These are phyloP conservation scores for Bromus sterilis DNA, from an alignment of 176 grass and related monocot species.

Conservation along the genomic window DNA sequence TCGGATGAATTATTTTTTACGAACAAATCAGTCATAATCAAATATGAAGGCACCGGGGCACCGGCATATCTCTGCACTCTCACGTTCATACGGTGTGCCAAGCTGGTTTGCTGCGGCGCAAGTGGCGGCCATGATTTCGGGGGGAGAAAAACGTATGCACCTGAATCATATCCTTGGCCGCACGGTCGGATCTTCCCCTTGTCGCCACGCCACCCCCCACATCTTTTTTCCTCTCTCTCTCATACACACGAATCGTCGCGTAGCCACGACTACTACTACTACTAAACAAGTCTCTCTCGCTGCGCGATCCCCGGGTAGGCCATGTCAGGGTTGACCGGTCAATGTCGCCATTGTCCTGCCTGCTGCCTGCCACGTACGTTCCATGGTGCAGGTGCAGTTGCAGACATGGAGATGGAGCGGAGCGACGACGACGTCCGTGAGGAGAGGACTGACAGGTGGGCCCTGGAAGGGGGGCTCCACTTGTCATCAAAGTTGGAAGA, in stretches of 20 bases:
- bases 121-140: not conserved
- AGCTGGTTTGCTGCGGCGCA: not conserved
- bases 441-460: not conserved
- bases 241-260: not conserved
- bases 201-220: not conserved
- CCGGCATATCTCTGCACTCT: no score
- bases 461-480: not conserved
- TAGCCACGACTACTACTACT: no score
- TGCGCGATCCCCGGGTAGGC: not conserved
- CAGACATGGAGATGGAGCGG: not conserved
- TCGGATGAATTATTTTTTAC: no score
- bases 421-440: not conserved
- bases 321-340: constrained; percentile 3
- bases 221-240: not conserved
- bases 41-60: no score
- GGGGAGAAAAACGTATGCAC: not conserved
- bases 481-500: not conserved
- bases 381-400: not conserved
- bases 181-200: not conserved
- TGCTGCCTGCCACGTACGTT: not conserved
- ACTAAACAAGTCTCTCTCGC: not conserved
- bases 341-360: not conserved
- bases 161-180: not conserved
- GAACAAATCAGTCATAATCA: no score
- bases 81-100: no score